phyloP scores from a whole-genome alignment of 1,284 basidiomycete species.

The Heterobasidion occidentale region DNA sequence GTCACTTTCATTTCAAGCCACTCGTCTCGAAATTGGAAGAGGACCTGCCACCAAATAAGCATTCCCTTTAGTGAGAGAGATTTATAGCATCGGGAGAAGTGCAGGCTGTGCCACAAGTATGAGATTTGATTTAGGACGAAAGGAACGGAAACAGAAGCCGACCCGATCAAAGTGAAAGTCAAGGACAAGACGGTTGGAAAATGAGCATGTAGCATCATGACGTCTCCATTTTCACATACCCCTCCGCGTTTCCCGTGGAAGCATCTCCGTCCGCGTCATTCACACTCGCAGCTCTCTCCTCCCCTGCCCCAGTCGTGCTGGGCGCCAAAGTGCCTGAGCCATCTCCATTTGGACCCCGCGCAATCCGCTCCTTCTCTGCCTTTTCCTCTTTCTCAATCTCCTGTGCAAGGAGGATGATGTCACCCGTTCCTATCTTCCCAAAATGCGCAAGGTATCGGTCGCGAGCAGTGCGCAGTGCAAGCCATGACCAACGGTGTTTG shows the following conservation, averaged over 20 bases:
- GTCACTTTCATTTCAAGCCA: too few species aligned
- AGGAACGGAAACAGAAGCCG: too few species aligned
- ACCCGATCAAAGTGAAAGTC: too few species aligned
- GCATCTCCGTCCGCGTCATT: slow-evolving; percentile 2
- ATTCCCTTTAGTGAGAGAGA: too few species aligned
- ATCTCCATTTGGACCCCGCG: slow-evolving; percentile 12
- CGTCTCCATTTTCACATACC: slow-evolving; percentile 52
- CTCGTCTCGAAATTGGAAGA: too few species aligned
- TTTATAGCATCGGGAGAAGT: too few species aligned
- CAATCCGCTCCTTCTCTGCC: slow-evolving; percentile 35
- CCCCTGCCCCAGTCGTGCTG: slow-evolving; percentile 6
- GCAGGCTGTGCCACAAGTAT: too few species aligned
- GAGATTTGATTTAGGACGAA: too few species aligned
- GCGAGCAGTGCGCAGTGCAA: slow-evolving; percentile 69
- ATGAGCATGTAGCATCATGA: not conserved
- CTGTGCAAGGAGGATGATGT: slow-evolving; percentile 51
- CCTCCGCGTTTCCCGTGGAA: slow-evolving; percentile 10
- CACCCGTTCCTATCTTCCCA: slow-evolving; percentile 73
- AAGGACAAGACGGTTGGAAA: too few species aligned
- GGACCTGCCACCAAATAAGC: too few species aligned
- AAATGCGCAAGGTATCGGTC: slow-evolving; percentile 66
- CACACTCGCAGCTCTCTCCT: slow-evolving; percentile 3
- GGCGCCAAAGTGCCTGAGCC: not conserved
- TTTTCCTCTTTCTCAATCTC: slow-evolving; percentile 60
- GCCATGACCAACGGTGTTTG: slow-evolving; percentile 67